Percentiles rank a stretch among this genome's conserved stretches.
These are phyloP conservation scores for Saccharum officinarum DNA, from an alignment of 176 grass and related monocot species.

Conservation along the genomic window DNA sequence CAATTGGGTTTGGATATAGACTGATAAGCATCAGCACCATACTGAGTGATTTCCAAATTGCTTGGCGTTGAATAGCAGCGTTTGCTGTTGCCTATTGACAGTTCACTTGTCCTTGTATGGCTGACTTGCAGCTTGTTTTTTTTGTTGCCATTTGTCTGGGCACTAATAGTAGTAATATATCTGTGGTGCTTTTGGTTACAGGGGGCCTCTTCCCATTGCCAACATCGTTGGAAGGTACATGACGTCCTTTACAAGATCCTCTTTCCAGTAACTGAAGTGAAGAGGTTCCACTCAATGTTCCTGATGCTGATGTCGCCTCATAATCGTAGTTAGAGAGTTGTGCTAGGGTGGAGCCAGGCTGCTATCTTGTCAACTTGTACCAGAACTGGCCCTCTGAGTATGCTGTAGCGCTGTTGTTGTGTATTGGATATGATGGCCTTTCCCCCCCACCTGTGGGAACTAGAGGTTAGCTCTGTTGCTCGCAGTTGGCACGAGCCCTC, in stretches of 20 bases:
- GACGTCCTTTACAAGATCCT: constrained; percentile 50
- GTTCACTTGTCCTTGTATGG: not conserved
- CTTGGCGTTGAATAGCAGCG: not conserved
- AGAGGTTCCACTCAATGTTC: not conserved
- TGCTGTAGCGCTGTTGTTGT: not conserved
- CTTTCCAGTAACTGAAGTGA: constrained; percentile 38
- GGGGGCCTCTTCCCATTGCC: constrained; percentile 46
- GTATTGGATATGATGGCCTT: not conserved
- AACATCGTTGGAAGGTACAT: constrained; percentile 59
- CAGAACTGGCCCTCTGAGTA: not conserved
- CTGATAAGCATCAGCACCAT: not conserved
- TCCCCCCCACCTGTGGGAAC: not conserved
- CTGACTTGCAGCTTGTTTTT: not conserved
- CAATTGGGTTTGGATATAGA: not conserved
- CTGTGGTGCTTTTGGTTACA: constrained; percentile 36
- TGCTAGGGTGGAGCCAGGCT: not conserved
- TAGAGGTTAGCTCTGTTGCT: not conserved
- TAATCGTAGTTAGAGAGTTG: not conserved
- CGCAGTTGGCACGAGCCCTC: not conserved
- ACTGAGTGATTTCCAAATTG: not conserved
- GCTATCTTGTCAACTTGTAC: not conserved
- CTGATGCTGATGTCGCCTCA: not conserved
- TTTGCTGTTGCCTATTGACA: not conserved
- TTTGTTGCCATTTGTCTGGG: not conserved
- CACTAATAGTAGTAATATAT: not conserved